These are phyloP conservation scores for Nitzschia inconspicua DNA, from an alignment of 108 stramenopile genomes.

Conservation along the genomic window DNA sequence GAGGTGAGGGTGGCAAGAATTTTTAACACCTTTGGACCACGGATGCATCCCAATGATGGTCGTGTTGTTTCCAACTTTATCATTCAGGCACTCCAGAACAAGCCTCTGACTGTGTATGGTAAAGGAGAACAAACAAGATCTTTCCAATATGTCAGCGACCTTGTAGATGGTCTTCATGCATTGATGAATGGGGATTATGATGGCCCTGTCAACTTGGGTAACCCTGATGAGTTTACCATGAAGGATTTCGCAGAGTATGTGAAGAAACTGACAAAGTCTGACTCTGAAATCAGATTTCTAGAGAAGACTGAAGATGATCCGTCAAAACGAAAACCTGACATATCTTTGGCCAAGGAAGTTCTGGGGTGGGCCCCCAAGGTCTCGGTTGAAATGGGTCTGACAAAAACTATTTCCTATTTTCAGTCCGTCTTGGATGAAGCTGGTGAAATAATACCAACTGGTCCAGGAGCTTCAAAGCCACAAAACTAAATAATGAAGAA, in stretches of 20 bases:
- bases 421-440: slow-evolving; percentile 72
- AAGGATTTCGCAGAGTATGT: slow-evolving; percentile 87
- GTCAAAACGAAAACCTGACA: slow-evolving; percentile 91
- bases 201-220: slow-evolving; percentile 96
- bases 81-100: slow-evolving; percentile 95
- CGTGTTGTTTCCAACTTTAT: slow-evolving; percentile 99
- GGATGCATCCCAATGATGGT: slow-evolving; percentile 99
- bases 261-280: slow-evolving; percentile 63
- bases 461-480: slow-evolving; percentile 63
- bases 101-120: slow-evolving; percentile 97
- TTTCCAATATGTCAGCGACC: slow-evolving; percentile 97
- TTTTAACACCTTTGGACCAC: slow-evolving; percentile 99
- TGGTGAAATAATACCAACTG: slow-evolving; percentile 89
- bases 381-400: slow-evolving; percentile 80
- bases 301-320: slow-evolving; percentile 91
- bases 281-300: slow-evolving; percentile 70
- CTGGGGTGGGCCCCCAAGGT: slow-evolving; percentile 92
- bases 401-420: slow-evolving; percentile 95
- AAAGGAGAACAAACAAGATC: slow-evolving; percentile 95
- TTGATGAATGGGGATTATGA: slow-evolving; percentile 95
- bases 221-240: slow-evolving; percentile 97
- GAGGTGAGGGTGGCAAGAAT: slow-evolving; percentile 98
- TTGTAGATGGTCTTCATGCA: slow-evolving; percentile 94
- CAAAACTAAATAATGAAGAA: slow-evolving; percentile 31
- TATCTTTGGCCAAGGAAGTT: slow-evolving; percentile 85